Base-by-base conservation (phyloP, 768 basidiomycete genomes). In the Nevesoporus exiguus region DNA sequence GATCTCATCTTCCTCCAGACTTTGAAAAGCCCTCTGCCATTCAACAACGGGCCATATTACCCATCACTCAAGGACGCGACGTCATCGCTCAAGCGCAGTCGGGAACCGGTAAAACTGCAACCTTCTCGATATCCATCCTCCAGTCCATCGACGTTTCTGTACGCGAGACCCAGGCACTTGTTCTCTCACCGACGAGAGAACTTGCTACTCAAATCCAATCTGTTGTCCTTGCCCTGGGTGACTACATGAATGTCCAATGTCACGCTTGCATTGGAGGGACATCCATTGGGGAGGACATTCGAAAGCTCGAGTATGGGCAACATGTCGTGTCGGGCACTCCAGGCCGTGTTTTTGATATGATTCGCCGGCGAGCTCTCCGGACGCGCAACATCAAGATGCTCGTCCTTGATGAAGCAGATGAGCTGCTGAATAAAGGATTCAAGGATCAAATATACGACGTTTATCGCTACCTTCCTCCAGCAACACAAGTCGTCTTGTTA, bases 391-490 rank as follows among this genome's bases (percentile, higher is more conserved):
- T 99, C 81, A 98, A 99, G 77, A 95, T 98, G 90, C 81, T 96
- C 44, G 84, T 93, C 51, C 83, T 95, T 9, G 93, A 95, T 64
- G 93, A 95, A 74, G 94, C 95, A 54, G 96, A 99, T 70, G 95
- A 98, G 70, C 77, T 99, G 54, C 80, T 98, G 58, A 93, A 94
- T 78, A 95, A 94, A 74, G 96, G 96, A 21, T 98, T 99, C 86
- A 96, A 94, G 74, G 95, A 99, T 71, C 94, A 98, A 75, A 98
- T 98, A 68, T 98, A 98, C 76, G 96, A 99, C 73, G 91, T 98
- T 56, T 98, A 97, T 74, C 90, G 94, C 59, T 95, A 95, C 70
- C 88, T 98, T 39, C 96, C 96, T 29, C 94, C 94, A 25, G 93
- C 93, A 48, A 98, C 94, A 6, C 96, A 98, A 73, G 96, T 98